Percentiles rank a stretch among this genome's conserved stretches.
Evolutionary conservation across 164 flowering plant genomes (phyloP).

Genomic region (Chimonanthus praecox): DNA sequence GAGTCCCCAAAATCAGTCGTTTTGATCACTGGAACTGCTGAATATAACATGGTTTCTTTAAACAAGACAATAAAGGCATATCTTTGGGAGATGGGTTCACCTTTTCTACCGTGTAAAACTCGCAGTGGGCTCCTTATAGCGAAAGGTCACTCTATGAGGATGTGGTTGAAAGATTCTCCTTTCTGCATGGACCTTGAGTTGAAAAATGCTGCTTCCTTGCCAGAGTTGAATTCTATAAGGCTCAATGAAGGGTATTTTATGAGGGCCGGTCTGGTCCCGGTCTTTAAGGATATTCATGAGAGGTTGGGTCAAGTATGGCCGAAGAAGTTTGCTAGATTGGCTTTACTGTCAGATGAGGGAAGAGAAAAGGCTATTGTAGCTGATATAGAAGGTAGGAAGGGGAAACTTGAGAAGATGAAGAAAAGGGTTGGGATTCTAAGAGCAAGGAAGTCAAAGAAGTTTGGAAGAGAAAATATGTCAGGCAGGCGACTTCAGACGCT

Average conservation of each 20-base stretch:
- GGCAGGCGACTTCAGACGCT: slow-evolving; percentile 8
- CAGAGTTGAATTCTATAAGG: slow-evolving; percentile 77
- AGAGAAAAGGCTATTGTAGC: slow-evolving; percentile 69
- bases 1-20: slow-evolving; percentile 92
- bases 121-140: slow-evolving; percentile 80
- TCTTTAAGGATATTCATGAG: slow-evolving; percentile 67
- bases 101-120: slow-evolving; percentile 84
- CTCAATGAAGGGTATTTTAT: slow-evolving; percentile 81
- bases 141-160: slow-evolving; percentile 80
- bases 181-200: slow-evolving; percentile 93
- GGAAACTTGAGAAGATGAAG: slow-evolving; percentile 65
- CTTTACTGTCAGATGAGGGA: slow-evolving; percentile 65
- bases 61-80: slow-evolving; percentile 72
- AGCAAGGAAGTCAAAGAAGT: slow-evolving; percentile 22
- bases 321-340: slow-evolving; percentile 81
- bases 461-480: slow-evolving; percentile 23
- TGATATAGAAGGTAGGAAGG: slow-evolving; percentile 67
- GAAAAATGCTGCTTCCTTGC: slow-evolving; percentile 67
- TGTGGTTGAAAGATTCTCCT: slow-evolving; percentile 98
- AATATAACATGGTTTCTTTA: slow-evolving; percentile 79
- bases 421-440: slow-evolving; percentile 19
- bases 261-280: slow-evolving; percentile 87
- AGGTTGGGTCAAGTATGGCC: slow-evolving; percentile 74
- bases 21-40: slow-evolving; percentile 82
- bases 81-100: slow-evolving; percentile 99